Base-by-base conservation (phyloP, 2,329 filamentous ascomycete species). In the Calonectria fujianensis region DNA sequence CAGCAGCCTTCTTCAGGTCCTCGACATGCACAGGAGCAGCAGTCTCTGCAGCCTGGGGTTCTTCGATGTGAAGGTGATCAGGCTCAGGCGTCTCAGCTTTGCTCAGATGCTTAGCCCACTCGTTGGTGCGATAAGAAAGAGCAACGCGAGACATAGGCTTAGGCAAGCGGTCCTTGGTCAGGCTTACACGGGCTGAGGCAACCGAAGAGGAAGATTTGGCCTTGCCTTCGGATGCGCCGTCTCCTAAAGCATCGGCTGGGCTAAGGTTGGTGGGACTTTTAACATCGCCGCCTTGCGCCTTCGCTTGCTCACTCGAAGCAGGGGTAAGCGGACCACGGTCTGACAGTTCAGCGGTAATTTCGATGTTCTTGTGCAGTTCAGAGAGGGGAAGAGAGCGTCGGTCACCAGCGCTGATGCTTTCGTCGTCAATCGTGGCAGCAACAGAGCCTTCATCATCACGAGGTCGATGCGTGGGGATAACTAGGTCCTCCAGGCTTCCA, bases 101-200 rank as follows among this genome's bases (percentile, higher is more conserved):
- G 76, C 93, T 92, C 14, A 98, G 88, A 83, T 98, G 95, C 83
- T 98, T 98, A 0, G 96, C 95, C 96, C 96, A 98, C 85, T 98
- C 96, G 77, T 98, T 98, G 2, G 96, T 98, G 72, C 96, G 92
- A 82, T 97, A 98, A 0, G 94, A 94, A 83, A 95, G 88, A 2
- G 96, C 94, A 11, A 98, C 91, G 75, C 91, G 93, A 1, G 96
- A 97, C 41, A 96, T 85, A 16, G 92, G 91, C n/a, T 89, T 87
- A 0, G 95, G 94, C 13, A 98, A 89, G 14, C 89, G 89, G 4
- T 92, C 91, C 76, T 89, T 90, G 7, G 90, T 92, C 73, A 94
- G 83, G 61, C 85, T 90, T 20, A 84, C 84, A 10, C 86, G 83
- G 18, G 86, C 85, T 3, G 90, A 89, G 2, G 84, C 84, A 1